These are phyloP conservation scores for Podospora didyma DNA, from an alignment of 495 filamentous ascomycete genomes.

Conservation along the genomic window DNA sequence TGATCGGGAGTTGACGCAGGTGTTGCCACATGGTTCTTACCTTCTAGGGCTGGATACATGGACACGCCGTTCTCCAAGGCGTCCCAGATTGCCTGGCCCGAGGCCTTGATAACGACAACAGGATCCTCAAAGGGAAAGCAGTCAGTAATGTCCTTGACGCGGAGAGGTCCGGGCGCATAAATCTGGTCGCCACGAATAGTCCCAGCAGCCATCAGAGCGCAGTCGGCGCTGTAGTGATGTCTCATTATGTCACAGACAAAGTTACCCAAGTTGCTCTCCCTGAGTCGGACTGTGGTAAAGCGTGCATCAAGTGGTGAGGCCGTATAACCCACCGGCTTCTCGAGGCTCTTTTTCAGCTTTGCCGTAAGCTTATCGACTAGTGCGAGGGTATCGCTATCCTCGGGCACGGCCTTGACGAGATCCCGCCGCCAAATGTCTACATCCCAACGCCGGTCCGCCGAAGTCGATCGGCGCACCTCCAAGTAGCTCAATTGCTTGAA, in stretches of 20 bases:
- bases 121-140: conserved; percentile 94
- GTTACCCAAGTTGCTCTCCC: conserved; percentile 82
- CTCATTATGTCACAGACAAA: conserved; percentile 91
- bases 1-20: not conserved
- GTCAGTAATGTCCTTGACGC: conserved; percentile 69
- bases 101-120: conserved; percentile 67
- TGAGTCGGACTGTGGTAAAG: conserved; percentile 72
- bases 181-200: conserved; percentile 91
- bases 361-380: conserved; percentile 66
- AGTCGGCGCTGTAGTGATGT: conserved; percentile 73
- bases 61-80: conserved; percentile 81
- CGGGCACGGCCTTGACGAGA: conserved; percentile 58
- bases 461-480: conserved; percentile 56
- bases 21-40: conserved; percentile 25
- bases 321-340: conserved; percentile 80
- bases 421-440: conserved; percentile 75
- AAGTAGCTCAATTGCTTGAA: conserved; percentile 90
- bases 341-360: conserved; percentile 66
- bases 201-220: conserved; percentile 77
- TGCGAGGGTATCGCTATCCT: conserved; percentile 51
- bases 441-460: conserved; percentile 55
- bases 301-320: conserved; percentile 75
- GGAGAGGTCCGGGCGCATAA: conserved; percentile 73
- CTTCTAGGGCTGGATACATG: conserved; percentile 77
- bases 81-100: conserved; percentile 61